Base-by-base conservation (phyloP, 306 rosid species). In the Trichosanthes truncata region DNA sequence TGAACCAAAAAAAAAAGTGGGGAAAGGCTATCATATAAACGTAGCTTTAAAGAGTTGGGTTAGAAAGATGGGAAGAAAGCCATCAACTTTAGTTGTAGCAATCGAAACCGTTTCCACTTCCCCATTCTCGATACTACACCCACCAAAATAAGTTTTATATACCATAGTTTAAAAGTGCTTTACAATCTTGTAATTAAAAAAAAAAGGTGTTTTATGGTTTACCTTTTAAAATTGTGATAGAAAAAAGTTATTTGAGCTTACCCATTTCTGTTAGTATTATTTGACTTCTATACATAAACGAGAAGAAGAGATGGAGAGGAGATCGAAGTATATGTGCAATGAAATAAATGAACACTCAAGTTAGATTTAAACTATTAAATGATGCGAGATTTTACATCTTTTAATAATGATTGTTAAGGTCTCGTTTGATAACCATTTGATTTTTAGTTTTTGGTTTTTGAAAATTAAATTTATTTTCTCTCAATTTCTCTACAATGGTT, bases 21-120 rank as follows among this genome's bases (percentile, higher is more conserved):
- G 10, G 33, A 72, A 55, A 33, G 38, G 77, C 2, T 7, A 72
- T 72, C 77, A 72, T 72, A 45, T 72, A 72, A 72, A 46, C 77
- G 77, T 72, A 72, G 59, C 77, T 72, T 72, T 72, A 72, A 72
- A 72, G 77, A 72, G 77, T 72, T 21, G 77, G 23, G 77, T 45
- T 72, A 23, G 55, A 72, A 68, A 68, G 74, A 52, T 67, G 17
- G 31, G 74, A 67, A 67, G 74, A 12, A 71, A 71, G 76, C 23
- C 55, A 71, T 43, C 56, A 41, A 15, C 56, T 46, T 67, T 45
- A 13, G 76, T 71, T 71, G 56, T 45, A 71, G 76, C 76, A 25
- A 71, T 45, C 77, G 2, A 45, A 71, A 45, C 57, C 56, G 40
- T 46, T 69, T 72, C 57, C 77, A 72, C 40, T 46, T 72, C 18